A percentile compares a stretch with the other conserved stretches of the same genome.
These are phyloP conservation scores for Haematococcus lacustris DNA, from an alignment of 139 green algal species.

Conservation along the genomic window DNA sequence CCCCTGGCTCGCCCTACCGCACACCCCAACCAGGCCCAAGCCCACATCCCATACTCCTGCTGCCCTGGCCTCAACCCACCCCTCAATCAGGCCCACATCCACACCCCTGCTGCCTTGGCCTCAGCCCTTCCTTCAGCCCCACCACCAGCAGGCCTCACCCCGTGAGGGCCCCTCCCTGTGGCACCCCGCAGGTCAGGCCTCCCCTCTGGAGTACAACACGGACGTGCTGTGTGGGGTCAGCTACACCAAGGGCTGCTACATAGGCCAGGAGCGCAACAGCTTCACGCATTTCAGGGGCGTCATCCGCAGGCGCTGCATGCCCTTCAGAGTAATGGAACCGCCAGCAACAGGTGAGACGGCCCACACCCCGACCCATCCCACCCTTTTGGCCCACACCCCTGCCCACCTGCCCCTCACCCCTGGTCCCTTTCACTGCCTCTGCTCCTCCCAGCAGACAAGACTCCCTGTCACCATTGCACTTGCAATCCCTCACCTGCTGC, in stretches of 20 bases:
- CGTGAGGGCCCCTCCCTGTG: too few relatives aligned
- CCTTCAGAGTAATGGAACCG: slow-evolving; percentile 15
- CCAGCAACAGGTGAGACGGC: neutral
- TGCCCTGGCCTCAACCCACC: too few relatives aligned
- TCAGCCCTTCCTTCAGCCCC: too few relatives aligned
- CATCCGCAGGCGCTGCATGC: slow-evolving; percentile 79
- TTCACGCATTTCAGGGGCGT: slow-evolving; percentile 64
- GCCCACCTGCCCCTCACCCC: neutral
- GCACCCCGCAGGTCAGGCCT: slow-evolving; percentile 43
- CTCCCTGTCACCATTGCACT: neutral
- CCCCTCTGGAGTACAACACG: slow-evolving; percentile 92
- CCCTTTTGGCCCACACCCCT: neutral
- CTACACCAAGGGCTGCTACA: slow-evolving; percentile 95
- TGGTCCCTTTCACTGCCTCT: neutral
- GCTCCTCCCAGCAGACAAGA: neutral
- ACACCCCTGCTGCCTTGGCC: too few relatives aligned
- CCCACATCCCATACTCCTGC: too few relatives aligned
- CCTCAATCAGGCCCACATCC: too few relatives aligned
- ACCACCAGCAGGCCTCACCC: too few relatives aligned
- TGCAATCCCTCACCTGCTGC: neutral
- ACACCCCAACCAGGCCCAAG: too few relatives aligned
- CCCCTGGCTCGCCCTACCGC: too few relatives aligned
- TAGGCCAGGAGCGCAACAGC: slow-evolving; percentile 74
- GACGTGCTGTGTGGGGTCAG: slow-evolving; percentile 81
- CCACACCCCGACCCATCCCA: neutral